Conservation (phyloP, 305 asterid genomes). For the Fraxinus latifolia region DNA sequence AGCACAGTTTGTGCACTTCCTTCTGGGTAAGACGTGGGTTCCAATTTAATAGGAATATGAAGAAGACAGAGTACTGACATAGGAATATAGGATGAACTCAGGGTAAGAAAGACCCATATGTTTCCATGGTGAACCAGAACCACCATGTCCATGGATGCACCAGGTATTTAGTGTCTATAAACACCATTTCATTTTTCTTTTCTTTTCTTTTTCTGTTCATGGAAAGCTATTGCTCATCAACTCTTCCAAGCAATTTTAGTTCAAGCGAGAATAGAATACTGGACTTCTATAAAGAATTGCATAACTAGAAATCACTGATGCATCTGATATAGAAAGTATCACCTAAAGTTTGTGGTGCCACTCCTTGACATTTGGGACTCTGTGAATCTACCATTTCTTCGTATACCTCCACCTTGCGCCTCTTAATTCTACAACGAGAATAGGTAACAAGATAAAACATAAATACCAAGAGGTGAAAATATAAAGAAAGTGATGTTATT, state of each 20-base stretch:
- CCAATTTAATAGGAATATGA: neutral
- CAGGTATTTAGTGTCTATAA: neutral
- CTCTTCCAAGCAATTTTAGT: neutral
- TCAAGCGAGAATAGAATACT: neutral
- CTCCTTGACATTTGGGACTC: slow-evolving; percentile 43
- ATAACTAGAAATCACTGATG: slow-evolving; percentile 5
- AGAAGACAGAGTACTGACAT: neutral
- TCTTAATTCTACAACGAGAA: slow-evolving; percentile 50
- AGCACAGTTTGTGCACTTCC: neutral
- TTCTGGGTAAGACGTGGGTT: neutral
- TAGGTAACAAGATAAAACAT: slow-evolving; percentile 10
- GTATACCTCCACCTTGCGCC: slow-evolving; percentile 57
- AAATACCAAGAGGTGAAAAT: slow-evolving; percentile 17
- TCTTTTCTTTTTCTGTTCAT: neutral
- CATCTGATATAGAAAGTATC: slow-evolving; percentile 22
- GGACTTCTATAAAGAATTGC: neutral
- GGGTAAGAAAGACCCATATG: neutral
- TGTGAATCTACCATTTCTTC: slow-evolving; percentile 30
- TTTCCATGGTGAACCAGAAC: neutral
- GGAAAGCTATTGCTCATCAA: slow-evolving; percentile 2
- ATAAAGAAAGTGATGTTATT: slow-evolving; percentile 13
- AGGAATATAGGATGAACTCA: neutral
- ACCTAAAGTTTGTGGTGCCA: slow-evolving; percentile 38
- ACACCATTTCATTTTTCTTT: slow-evolving; percentile 2
- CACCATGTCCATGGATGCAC: neutral